phyloP scores from a whole-genome alignment of 208 protist genomes.

The Acanthamoeba healyi region DNA sequence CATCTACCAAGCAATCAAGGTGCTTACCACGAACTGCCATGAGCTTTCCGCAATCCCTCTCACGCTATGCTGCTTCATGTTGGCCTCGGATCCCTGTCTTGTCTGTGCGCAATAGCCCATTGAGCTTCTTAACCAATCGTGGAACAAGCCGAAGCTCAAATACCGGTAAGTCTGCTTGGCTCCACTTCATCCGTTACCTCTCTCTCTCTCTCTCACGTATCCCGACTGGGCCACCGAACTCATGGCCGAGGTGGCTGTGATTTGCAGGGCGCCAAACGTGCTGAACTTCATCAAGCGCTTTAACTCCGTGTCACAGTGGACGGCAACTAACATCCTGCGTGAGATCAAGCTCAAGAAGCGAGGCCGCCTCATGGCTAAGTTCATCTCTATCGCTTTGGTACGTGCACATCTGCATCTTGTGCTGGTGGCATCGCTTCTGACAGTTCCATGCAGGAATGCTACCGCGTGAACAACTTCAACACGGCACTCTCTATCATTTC shows the following conservation, averaged over 20 bases:
- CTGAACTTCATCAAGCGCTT: constrained; percentile 87
- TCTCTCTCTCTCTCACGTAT: no score
- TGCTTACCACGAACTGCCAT: neutral
- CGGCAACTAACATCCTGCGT: constrained; percentile 78
- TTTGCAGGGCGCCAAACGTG: constrained; percentile 82
- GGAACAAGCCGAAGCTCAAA: constrained; percentile 87
- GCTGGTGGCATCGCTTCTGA: neutral
- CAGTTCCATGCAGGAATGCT: constrained; percentile 39
- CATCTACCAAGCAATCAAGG: constrained; percentile 66
- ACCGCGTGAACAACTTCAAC: constrained; percentile 83
- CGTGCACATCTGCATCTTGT: neutral
- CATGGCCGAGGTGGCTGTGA: neutral
- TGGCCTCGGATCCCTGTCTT: no score
- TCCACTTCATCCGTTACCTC: no score
- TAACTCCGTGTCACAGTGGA: constrained; percentile 86
- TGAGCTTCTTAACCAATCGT: constrained; percentile 87
- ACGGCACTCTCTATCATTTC: constrained; percentile 75
- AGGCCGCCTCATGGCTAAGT: constrained; percentile 81
- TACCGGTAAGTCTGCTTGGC: constrained; percentile 53
- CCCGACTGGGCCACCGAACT: neutral
- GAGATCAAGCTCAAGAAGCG: constrained; percentile 77
- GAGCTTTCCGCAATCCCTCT: neutral
- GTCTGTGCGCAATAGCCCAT: constrained; percentile 74
- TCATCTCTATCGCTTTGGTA: constrained; percentile 82
- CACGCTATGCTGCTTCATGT: neutral